phyloP scores from a whole-genome alignment of 225 moss, liverwort and hornwort genomes.

The Physcomitrellopsis africana region DNA sequence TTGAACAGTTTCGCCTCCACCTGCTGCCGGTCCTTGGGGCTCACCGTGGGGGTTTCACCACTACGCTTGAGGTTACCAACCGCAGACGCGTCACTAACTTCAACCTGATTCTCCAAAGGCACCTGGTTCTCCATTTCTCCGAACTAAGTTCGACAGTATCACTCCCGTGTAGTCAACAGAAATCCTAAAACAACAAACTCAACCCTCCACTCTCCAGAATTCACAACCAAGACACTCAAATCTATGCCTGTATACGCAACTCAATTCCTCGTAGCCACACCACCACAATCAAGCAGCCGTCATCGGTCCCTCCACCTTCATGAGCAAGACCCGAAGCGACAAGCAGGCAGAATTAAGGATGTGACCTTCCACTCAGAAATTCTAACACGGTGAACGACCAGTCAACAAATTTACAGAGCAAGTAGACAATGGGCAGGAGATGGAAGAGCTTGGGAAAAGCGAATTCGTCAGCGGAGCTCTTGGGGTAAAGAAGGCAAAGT shows the following conservation, averaged over 20 bases:
- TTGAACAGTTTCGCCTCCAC: conserved; percentile 49
- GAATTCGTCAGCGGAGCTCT: not conserved
- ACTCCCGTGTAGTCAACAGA: not conserved
- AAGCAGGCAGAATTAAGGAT: not conserved
- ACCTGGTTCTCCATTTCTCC: conserved; percentile 48
- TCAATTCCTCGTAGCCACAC: not conserved
- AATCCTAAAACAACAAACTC: not conserved
- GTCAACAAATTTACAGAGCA: not conserved
- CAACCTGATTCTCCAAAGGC: conserved; percentile 27
- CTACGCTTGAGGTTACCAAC: conserved; percentile 54
- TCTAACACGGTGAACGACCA: not conserved
- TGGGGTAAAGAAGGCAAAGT: conserved; percentile 20
- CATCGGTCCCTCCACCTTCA: not conserved
- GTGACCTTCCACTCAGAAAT: not conserved
- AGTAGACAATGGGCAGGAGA: rapidly evolving
- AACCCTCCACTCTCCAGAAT: not conserved
- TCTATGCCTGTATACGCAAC: not conserved
- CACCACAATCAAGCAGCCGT: not conserved
- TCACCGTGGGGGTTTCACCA: conserved; percentile 42
- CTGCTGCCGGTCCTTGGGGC: conserved; percentile 52
- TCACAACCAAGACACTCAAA: not conserved
- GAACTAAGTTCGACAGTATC: not conserved
- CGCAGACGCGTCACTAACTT: conserved; percentile 36
- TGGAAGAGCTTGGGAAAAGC: rapidly evolving
- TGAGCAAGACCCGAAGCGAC: not conserved